A percentile compares a stretch with the other conserved stretches of the same genome.
These are phyloP conservation scores for Aegle marmelos DNA, from an alignment of 345 rosid species.

Conservation along the genomic window DNA sequence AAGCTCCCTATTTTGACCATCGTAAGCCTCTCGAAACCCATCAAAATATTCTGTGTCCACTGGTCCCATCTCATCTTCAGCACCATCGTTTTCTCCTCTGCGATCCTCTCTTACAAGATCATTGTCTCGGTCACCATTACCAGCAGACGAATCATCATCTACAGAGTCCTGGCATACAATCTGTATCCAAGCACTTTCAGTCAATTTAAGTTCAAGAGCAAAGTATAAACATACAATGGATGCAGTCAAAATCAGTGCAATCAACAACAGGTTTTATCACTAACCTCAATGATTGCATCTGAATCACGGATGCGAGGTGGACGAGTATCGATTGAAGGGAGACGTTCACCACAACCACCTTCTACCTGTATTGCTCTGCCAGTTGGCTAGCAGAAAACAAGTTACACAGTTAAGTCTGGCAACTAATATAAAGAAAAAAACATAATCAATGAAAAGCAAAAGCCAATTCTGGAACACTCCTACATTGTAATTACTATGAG, in stretches of 20 bases:
- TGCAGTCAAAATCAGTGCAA: constrained; percentile 9
- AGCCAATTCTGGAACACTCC: not conserved
- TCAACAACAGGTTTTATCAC: constrained; percentile 3
- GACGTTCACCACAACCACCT: constrained; percentile 83
- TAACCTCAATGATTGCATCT: constrained; percentile 95
- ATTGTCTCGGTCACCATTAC: constrained; percentile 37
- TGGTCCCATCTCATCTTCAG: constrained; percentile 31
- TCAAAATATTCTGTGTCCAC: constrained; percentile 35
- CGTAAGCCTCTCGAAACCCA: constrained; percentile 29
- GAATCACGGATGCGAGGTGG: constrained; percentile 87
- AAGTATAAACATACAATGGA: constrained; percentile 7
- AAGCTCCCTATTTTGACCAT: constrained; percentile 31
- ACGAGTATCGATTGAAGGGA: constrained; percentile 84
- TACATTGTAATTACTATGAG: not conserved
- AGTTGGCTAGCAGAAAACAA: constrained; percentile 62
- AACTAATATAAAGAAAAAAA: constrained; percentile 10
- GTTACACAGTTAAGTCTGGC: constrained; percentile 11
- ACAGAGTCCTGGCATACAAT: constrained; percentile 69
- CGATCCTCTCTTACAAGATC: constrained; percentile 36
- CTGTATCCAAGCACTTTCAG: constrained; percentile 47
- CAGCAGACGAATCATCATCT: constrained; percentile 55
- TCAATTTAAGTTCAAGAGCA: constrained; percentile 22
- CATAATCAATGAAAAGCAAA: constrained; percentile 1
- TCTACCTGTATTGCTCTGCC: constrained; percentile 99
- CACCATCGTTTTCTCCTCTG: constrained; percentile 28